Percentiles rank a stretch among this genome's conserved stretches.
Conservation (phyloP, 345 rosid genomes). For the Geranium rotundifolium region DNA sequence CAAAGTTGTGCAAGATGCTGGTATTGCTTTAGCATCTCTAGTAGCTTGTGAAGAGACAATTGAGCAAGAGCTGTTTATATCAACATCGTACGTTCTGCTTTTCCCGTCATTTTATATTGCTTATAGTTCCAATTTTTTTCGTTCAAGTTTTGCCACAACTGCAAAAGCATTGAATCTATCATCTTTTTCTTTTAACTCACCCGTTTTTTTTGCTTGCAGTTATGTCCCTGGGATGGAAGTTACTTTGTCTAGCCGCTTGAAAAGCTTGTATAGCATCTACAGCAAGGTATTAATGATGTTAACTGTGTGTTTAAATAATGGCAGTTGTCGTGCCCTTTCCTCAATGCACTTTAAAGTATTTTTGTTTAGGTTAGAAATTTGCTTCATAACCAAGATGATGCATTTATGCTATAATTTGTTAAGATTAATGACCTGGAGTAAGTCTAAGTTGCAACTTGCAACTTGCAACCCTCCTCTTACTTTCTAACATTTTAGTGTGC, state of each 20-base stretch:
- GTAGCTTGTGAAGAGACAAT: constrained; percentile 56
- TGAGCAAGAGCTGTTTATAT: constrained; percentile 46
- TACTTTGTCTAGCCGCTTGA: constrained; percentile 51
- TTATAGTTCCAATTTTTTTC: constrained; percentile 1
- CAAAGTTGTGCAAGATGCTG: constrained; percentile 59
- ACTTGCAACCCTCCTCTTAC: background rate
- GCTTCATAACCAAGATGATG: background rate
- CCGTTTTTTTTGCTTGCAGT: constrained; percentile 23
- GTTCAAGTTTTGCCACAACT: background rate
- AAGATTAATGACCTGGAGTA: background rate
- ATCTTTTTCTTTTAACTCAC: background rate
- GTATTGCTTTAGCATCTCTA: constrained; percentile 56
- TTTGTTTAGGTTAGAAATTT: background rate
- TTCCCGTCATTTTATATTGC: constrained; percentile 5
- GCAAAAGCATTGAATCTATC: background rate
- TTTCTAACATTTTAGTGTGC: background rate
- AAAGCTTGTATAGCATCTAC: constrained; percentile 58
- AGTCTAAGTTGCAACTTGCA: background rate
- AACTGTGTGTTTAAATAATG: background rate
- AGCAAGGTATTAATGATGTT: constrained; percentile 39
- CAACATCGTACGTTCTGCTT: constrained; percentile 47
- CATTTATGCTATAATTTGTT: background rate
- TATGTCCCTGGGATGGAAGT: constrained; percentile 79
- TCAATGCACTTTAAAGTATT: background rate
- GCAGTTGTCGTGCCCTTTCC: background rate